Conservation (phyloP, 106 monocot genomes). For the Xerophyta viscosa region DNA sequence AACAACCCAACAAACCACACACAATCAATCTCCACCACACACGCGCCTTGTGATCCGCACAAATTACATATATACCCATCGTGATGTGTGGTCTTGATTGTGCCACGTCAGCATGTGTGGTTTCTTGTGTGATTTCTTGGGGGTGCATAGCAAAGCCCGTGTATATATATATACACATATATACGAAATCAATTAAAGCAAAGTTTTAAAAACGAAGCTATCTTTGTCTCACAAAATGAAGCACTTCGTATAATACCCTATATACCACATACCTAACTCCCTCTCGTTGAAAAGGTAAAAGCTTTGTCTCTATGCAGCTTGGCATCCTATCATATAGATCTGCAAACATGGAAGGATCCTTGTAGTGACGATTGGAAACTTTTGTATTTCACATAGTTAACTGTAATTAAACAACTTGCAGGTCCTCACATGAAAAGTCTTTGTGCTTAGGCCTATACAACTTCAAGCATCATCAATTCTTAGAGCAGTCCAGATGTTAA, state of each 20-base stretch:
- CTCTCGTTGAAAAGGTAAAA: constrained; percentile 93
- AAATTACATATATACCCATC: too few species aligned
- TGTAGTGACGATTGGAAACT: constrained; percentile 13
- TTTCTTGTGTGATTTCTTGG: too few species aligned
- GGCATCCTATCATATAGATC: constrained; percentile 84
- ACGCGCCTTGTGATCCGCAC: too few species aligned
- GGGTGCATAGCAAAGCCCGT: too few species aligned
- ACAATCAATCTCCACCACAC: too few species aligned
- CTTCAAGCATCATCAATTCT: neutral
- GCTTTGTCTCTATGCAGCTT: constrained; percentile 61
- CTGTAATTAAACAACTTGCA: neutral
- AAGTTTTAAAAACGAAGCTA: too few species aligned
- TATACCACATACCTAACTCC: constrained; percentile 80
- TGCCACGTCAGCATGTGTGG: too few species aligned
- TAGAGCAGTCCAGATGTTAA: neutral
- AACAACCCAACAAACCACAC: too few species aligned
- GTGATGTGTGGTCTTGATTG: too few species aligned
- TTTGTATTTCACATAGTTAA: neutral
- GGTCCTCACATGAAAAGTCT: neutral
- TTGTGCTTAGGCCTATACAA: neutral
- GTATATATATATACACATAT: too few species aligned
- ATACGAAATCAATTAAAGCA: neutral
- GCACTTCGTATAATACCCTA: too few species aligned
- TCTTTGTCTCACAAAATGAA: too few species aligned
- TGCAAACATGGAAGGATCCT: constrained; percentile 24